Base-by-base conservation (phyloP, 2,329 filamentous ascomycete species). In the Rhynchosporium secalis region DNA sequence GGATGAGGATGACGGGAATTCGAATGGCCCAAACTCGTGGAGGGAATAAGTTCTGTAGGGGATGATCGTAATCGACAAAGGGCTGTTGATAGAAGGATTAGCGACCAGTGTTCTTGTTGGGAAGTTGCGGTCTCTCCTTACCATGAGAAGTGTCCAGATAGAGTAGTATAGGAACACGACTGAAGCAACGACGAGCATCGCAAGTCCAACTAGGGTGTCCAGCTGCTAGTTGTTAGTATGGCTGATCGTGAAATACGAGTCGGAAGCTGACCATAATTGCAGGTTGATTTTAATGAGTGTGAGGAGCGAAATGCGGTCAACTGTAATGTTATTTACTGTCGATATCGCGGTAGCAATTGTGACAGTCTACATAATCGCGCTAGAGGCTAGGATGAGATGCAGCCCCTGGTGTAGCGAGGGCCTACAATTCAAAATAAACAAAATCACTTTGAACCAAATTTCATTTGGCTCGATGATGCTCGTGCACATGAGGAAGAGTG, bases 21-120 rank as follows among this genome's bases (percentile, higher is more conserved):
- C 95, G 93, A 76, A 99, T 96, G 65, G 95, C 95, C 95, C 95
- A 99, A 76, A 96, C 93, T 76, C 95, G 93, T 52, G 94, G 94
- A 66, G 92, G 95, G 81, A 99, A 99, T 80, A 98, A 84, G 76
- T 89, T 89, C 76, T 99, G 95, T 63, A 98, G 88, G 62, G 92
- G 88, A 78, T 99, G 95, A 76, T 92, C 91, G 62, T 90, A 86
- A 78, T 99, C 95, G 78, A 99, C 95, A 77, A 99, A 99, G 75
- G 95, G 95, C 95, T 99, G 70, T 12, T 38, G 20, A 46, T 33
- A 58, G 36, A 10, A 51, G 46, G 51, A n/a, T 70, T 65, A 70
- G 62, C 45, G 62, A 48, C 20, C 36, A 9, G 29, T 40, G 5
- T 6, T 26, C 26, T 12, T 57, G 36, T 45, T 26, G 29, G 43